Evolutionary conservation across 331 rosid species (phyloP), one percentile per base, ranked within the genome.

Genomic region (Phaseolus coccineus): DNA sequence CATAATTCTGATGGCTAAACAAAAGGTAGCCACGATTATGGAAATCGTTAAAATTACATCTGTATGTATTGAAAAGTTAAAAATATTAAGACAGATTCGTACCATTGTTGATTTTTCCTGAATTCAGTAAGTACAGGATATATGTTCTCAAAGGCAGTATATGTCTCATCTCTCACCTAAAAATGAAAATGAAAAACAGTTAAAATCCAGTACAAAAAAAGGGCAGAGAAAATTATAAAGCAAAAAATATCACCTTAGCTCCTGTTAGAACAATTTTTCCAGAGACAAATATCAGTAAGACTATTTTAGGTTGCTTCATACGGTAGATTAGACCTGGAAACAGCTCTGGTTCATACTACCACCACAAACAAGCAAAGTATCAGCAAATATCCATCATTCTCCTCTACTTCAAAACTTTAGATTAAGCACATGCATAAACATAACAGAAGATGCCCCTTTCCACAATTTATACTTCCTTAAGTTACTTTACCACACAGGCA

Each of bases 51-150:
- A 30, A 44, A 63, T 63, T 33, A 82, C 47, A 40, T 48, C 63
- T 46, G 35, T 14, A 12, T 52, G 33, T 24, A 74, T n/a, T 2
- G 3, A 28, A 24, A 56, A 50, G 8, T 57, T 9, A 70, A 33
- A 40, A 15, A 11, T 51, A 65, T 66, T 40, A 10, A 71, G 53
- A 7, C 37, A 74, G 15, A 56, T 30, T 42, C 88, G 69, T 88
- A 89, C 97, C 95, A 95, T 80, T 93, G 98, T 82, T 89, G 97
- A 80, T 86, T 93, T 79, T 96, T 96, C 92, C 96, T 91, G 88
- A 93, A 96, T 85, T 91, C 97, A 16, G 93, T 89, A 68, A 96
- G 97, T 77, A 96, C 96, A 0, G 98, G 99, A 63, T 93, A 96
- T 68, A 96, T 96, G 88, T 96, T 93, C 87, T 96, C 98, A 65